Evolutionary conservation across 1,284 basidiomycete genomes (phyloP), one percentile per base, ranked within the genome.

Genomic region (Ganoderma meredithae): DNA sequence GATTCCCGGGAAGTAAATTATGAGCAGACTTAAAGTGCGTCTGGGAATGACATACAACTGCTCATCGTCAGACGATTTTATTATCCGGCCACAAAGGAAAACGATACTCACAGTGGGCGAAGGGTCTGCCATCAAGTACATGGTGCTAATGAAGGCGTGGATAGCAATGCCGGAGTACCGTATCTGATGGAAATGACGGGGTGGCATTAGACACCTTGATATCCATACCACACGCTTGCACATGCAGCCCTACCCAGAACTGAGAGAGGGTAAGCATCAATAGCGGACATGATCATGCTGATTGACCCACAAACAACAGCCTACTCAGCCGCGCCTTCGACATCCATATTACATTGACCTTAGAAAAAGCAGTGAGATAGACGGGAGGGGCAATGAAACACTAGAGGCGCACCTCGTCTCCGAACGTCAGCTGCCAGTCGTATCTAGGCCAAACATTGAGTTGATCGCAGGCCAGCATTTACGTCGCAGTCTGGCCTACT

Each of bases 301-400:
- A 60, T 31, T 9, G 27, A 65, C 64, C 2, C 33, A 65, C 64
- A 60, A 65, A 65, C 25, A 65, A 22, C 15, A 53, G 31, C 22
- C 39, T 60, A 44, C 64, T 60, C 12, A 65, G 44, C 10, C 39
- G 60, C 44, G 47, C 59, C 25, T 65, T 52, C 15, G 64, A 49
- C 44, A 39, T 59, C 64, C 64, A 65, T 13, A 65, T 56, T n/a
- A 60, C 52, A 15, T 60, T 43, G 58, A 65, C 27, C 64, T 65
- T 31, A 31, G 19, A 52, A n/a, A 6, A 15, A 9, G 19, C 22
- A 12, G 31, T 47, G 15, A 49, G 52, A 33, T 15, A 17, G 8
- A 19, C 19, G 27, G 7, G 19, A 55, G 17, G 8, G 9, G 12
- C 27, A 13, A 12, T 39, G 27, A 3, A 2, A 39, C 1, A 39